Evolutionary conservation across 805 yeast genomes (phyloP), one percentile per base, ranked within the genome.

Genomic region (Vanderwaltozyma verrucispora): DNA sequence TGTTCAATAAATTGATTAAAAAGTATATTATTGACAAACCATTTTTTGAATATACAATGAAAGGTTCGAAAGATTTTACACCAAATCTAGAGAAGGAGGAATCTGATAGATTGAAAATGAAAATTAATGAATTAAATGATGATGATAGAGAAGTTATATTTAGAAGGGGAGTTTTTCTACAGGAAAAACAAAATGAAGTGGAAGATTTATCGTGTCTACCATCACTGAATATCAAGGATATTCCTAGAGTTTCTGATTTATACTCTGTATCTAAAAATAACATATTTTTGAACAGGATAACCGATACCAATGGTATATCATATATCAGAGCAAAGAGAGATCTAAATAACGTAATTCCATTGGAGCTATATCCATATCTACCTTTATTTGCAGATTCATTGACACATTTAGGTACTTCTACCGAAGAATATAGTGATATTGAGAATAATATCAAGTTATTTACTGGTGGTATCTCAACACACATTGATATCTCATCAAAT

Each of bases 151-250:
- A 72, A 11, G 53, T 68, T 5, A 72, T 89, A 12, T 72, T 59
- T 47, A 63, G 74, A 15, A 67, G 87, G 38, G 89, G 94, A 5
- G 38, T 69, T 25, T 58, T 65, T 26, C 62, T 88, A 25, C 70
- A 75, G 2, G 70, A 72, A 37, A 75, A 72, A 34, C 96, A 87
- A 54, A 67, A 74, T 36, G 71, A 70, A 37, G 63, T 65, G 10
- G 94, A 85, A 48, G 92, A 89, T 55, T 62, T 83, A 1, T 75
- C 85, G 4, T 75, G 80, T 20, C 66, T 92, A 42, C 98, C 98
- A 10, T 75, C 94, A 1, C 68, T 92, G 40, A 65, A 75, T 17
- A 69, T 84, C 12, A 55, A 62, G 3, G 98, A 92, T 58, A 89
- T 92, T 37, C 71, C 83, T 27, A 66, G 73, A 40, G 55, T 54